phyloP scores from a whole-genome alignment of 306 rosid species.

The Medicago truncatula region MtrunA17r5.0-ANR NC_053043.1:50240001-50240500 shows the following conservation, averaged over 20 bases:
- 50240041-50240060: background rate
- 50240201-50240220: conserved; percentile 92
- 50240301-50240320: conserved; percentile 99
- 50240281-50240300: conserved; percentile 95
- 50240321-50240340: conserved; percentile 99
- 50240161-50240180: conserved; percentile 13
- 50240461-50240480: conserved; percentile 97
- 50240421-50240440: conserved; percentile 14
- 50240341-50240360: conserved; percentile 27
- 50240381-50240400: conserved; percentile 18
- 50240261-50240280: conserved; percentile 99
- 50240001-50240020: background rate
- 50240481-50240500: conserved; percentile 99
- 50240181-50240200: conserved; percentile 38
- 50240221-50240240: conserved; percentile 95
- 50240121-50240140: conserved; percentile 23
- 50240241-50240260: conserved; percentile 98
- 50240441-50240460: conserved; percentile 71
- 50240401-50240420: conserved; percentile 33
- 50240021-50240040: background rate
- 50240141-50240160: background rate
- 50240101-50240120: conserved; percentile 22
- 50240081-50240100: conserved; percentile 12
- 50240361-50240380: conserved; percentile 6
- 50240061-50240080: conserved; percentile 34